Evolutionary conservation across 1,284 basidiomycete species (phyloP).

Genomic region (Papiliotrema fonsecae): DNA sequence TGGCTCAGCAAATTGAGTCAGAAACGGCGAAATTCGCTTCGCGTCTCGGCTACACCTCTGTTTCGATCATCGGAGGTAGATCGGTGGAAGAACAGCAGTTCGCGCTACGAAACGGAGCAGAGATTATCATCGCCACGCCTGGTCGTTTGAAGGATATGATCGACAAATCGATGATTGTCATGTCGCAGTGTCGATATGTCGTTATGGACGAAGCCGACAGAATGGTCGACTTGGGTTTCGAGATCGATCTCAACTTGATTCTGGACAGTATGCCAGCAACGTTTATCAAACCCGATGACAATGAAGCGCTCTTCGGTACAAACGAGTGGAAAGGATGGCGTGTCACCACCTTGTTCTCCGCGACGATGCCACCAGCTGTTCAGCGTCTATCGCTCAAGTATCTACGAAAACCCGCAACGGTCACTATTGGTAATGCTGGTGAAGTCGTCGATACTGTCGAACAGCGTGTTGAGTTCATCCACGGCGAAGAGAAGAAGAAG

Average conservation of each 20-base stretch:
- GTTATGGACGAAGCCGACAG: constrained; percentile 99
- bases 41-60: constrained; percentile 82
- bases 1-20: constrained; percentile 94
- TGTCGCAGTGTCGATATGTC: constrained; percentile 93
- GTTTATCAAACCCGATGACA: constrained; percentile 76
- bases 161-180: constrained; percentile 88
- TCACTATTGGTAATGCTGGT: constrained; percentile 96
- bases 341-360: constrained; percentile 90
- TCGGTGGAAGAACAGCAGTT: constrained; percentile 96
- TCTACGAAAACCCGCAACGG: constrained; percentile 82
- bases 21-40: constrained; percentile 88
- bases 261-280: constrained; percentile 84
- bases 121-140: constrained; percentile 97
- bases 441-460: constrained; percentile 97
- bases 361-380: constrained; percentile 96
- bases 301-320: constrained; percentile 48
- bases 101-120: constrained; percentile 88
- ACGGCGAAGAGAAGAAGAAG: constrained; percentile 92
- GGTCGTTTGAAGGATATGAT: constrained; percentile 96
- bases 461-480: constrained; percentile 90
- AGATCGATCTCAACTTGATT: constrained; percentile 89
- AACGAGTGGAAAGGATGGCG: constrained; percentile 60
- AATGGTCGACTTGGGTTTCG: constrained; percentile 98
- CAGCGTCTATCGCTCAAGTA: constrained; percentile 93
- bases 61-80: constrained; percentile 94